Evolutionary conservation across 768 basidiomycete genomes (phyloP), one percentile per base, ranked within the genome.

Genomic region (Cystobasidium onofrii): DNA sequence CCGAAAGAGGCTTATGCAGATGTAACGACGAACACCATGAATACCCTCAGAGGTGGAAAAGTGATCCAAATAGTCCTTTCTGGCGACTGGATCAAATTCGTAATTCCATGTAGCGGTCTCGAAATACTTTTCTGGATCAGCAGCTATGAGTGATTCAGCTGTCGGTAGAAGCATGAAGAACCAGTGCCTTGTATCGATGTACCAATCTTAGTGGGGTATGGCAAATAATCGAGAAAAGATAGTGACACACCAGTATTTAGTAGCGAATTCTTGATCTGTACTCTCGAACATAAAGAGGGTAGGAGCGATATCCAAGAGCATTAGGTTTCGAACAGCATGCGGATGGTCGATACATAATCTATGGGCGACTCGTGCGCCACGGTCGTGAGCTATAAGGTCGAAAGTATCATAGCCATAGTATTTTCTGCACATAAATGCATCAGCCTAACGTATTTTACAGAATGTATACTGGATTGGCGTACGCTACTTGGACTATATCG

Each of bases 301-400:
- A 0, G 80, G 81, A 15, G 78, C 79, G 20, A 81, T 81, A 75
- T 81, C 81, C 46, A 81, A 76, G 33, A 80, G 27, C 73, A 79
- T 76, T 63, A 81, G 50, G 34, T 75, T 75, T 44, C 75, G 66
- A 20, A 81, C 77, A 0, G 66, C 73, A 4, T 75, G 60, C 0
- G 80, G 78, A 27, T 77, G 70, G 64, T 81, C 81, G 3, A 80
- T 62, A 10, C 78, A 79, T 20, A 81, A 64, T 1, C 81, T 76
- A 74, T 81, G 80, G 1, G 79, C 75, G 1, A 81, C 80, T 43
- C 81, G 69, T 0, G 78, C 80, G 13, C 81, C 80, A 33, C 81
- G 75, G 69, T 81, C 81, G 69, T 81, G 80, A 0, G 73, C 79
- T 0, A 80, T 69, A 7, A 81, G 31, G 50, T 73, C 75, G 73